Evolutionary conservation across 345 rosid species (phyloP).

Genomic region (Lenwebbia sp.): DNA sequence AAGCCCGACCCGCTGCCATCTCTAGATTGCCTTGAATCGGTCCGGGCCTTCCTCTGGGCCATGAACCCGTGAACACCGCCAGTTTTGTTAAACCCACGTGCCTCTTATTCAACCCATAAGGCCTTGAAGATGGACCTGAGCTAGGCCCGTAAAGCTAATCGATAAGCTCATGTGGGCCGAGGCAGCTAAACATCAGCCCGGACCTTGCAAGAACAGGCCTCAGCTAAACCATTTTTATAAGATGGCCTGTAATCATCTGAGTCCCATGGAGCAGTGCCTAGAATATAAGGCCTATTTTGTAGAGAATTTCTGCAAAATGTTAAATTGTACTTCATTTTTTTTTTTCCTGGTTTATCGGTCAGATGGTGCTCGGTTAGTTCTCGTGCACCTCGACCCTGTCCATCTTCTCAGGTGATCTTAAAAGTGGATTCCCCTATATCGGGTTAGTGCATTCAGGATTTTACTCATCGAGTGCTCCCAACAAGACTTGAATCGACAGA

Average conservation of each 20-base stretch:
- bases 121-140: background rate
- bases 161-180: background rate
- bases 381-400: background rate
- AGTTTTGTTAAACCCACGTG: too few species aligned
- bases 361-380: background rate
- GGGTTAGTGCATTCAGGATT: rapidly evolving
- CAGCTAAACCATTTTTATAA: background rate
- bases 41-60: background rate
- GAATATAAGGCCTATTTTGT: background rate
- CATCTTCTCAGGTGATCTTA: background rate
- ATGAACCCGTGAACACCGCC: too few species aligned
- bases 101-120: background rate
- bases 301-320: background rate
- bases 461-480: rapidly evolving
- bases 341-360: background rate
- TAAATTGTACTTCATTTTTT: background rate
- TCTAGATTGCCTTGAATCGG: too few species aligned
- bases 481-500: rapidly evolving
- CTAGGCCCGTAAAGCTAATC: background rate
- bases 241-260: background rate
- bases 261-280: background rate
- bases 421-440: rapidly evolving
- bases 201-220: background rate
- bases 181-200: background rate
- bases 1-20: too few species aligned